A percentile compares a stretch with the other conserved stretches of the same genome.
Conservation (phyloP, 352 stramenopile species). For the Globisporangium parvum region DNA sequence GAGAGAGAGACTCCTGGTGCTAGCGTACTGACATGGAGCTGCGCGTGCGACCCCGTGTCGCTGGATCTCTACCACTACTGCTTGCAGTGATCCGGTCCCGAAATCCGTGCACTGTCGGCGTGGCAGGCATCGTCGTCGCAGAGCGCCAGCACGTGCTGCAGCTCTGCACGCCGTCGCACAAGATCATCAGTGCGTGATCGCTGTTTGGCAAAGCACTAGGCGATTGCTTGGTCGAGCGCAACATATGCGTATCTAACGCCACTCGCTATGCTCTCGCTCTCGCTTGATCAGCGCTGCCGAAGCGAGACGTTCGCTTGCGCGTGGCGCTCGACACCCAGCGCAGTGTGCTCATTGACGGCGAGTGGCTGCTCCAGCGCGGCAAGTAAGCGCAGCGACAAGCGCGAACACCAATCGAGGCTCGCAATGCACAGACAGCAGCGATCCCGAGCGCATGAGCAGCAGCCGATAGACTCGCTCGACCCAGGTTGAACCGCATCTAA, state of each 20-base stretch:
- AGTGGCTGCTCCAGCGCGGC: slow-evolving; percentile 28
- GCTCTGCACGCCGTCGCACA: slow-evolving; percentile 27
- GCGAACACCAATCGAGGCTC: not conserved
- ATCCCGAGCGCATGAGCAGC: too few relatives aligned
- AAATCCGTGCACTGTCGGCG: slow-evolving; percentile 52
- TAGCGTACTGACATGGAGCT: not conserved
- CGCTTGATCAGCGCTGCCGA: slow-evolving; percentile 32
- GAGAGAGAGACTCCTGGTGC: not conserved
- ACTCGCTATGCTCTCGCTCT: slow-evolving; percentile 2
- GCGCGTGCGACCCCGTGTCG: not conserved
- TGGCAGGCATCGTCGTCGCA: slow-evolving; percentile 50
- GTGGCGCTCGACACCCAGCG: slow-evolving; percentile 26
- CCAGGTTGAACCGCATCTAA: too few relatives aligned
- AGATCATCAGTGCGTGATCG: slow-evolving; percentile 46
- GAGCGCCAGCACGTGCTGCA: slow-evolving; percentile 59
- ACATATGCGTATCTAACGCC: not conserved
- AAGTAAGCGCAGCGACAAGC: not conserved
- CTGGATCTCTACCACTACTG: not conserved
- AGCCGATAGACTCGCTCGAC: too few relatives aligned
- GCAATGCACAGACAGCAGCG: too few relatives aligned
- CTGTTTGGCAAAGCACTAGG: not conserved
- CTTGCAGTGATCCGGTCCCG: slow-evolving; percentile 40
- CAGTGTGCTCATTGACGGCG: slow-evolving; percentile 39
- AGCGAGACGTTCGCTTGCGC: slow-evolving; percentile 34
- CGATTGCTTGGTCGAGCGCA: not conserved